Conservation (phyloP, 768 basidiomycete genomes). For the Coprinopsis strossmayeri region DNA sequence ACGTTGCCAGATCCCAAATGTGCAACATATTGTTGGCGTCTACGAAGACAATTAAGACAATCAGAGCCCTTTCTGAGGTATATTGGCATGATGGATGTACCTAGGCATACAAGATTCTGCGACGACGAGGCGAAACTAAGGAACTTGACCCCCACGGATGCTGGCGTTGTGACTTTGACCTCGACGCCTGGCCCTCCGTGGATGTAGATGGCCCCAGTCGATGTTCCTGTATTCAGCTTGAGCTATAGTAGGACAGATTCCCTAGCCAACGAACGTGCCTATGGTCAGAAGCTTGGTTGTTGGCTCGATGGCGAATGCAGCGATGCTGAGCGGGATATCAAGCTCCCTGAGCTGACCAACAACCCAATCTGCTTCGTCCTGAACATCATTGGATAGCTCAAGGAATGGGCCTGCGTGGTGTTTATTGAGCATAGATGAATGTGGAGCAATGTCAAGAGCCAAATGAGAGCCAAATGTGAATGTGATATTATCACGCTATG, state of each 20-base stretch:
- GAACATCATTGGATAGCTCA: conserved; percentile 53
- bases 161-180: conserved; percentile 37
- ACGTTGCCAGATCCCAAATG: conserved; percentile 51
- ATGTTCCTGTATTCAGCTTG: conserved; percentile 53
- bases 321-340: conserved; percentile 45
- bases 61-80: not conserved
- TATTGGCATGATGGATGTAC: conserved; percentile 25
- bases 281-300: conserved; percentile 54
- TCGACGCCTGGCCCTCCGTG: conserved; percentile 67
- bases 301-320: conserved; percentile 52
- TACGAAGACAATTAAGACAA: conserved; percentile 12
- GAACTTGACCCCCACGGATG: conserved; percentile 45
- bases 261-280: conserved; percentile 26
- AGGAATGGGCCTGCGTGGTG: conserved; percentile 25
- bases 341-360: conserved; percentile 41
- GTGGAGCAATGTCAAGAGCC: too few species aligned
- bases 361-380: conserved; percentile 54
- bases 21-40: conserved; percentile 52
- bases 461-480: too few species aligned
- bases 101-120: conserved; percentile 54
- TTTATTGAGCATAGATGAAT: conserved; percentile 37
- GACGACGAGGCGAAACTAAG: conserved; percentile 53
- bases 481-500: not conserved
- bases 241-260: not conserved
- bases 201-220: conserved; percentile 54